A percentile compares a stretch with the other conserved stretches of the same genome.
These are phyloP conservation scores for Myrmaecium sp. DNA, from an alignment of 2,329 filamentous ascomycete genomes.

Conservation along the genomic window DNA sequence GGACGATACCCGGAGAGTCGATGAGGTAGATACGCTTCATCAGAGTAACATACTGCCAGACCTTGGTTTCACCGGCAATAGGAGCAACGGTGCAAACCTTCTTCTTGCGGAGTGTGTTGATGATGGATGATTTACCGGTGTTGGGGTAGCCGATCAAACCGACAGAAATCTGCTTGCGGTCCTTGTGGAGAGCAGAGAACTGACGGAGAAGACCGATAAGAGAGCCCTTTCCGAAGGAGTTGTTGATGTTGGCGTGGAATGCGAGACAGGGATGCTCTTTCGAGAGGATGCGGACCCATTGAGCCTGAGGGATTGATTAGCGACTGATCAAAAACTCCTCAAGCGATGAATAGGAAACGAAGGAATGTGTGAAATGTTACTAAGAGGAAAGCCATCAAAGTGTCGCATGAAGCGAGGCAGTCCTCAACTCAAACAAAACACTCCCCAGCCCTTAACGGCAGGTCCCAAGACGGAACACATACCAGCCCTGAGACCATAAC, in stretches of 20 bases:
- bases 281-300: conserved; percentile 78
- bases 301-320: conserved; percentile 44
- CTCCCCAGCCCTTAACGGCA: conserved; percentile 55
- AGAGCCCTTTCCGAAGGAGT: conserved; percentile 91
- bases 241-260: conserved; percentile 87
- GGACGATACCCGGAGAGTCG: conserved; percentile 91
- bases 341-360: conserved; percentile 13
- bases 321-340: conserved; percentile 9
- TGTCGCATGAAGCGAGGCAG: conserved; percentile 45
- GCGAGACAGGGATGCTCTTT: conserved; percentile 88
- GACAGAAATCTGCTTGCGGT: conserved; percentile 87
- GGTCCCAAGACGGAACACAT: conserved; percentile 73
- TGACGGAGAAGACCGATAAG: conserved; percentile 83
- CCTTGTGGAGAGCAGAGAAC: conserved; percentile 76
- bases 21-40: conserved; percentile 94
- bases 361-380: conserved; percentile 84
- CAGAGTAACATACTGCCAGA: conserved; percentile 93
- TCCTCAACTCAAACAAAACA: conserved; percentile 98
- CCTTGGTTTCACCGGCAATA: conserved; percentile 90
- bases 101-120: conserved; percentile 90
- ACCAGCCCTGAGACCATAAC: conserved; percentile 50
- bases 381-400: conserved; percentile 80
- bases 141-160: conserved; percentile 85
- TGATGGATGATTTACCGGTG: conserved; percentile 89
- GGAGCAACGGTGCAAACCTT: conserved; percentile 87